Percentiles rank a stretch among this genome's conserved stretches.
These are phyloP conservation scores for Sideroxylon spinosum DNA, from an alignment of 179 eudicot genomes.

Conservation along the genomic window DNA sequence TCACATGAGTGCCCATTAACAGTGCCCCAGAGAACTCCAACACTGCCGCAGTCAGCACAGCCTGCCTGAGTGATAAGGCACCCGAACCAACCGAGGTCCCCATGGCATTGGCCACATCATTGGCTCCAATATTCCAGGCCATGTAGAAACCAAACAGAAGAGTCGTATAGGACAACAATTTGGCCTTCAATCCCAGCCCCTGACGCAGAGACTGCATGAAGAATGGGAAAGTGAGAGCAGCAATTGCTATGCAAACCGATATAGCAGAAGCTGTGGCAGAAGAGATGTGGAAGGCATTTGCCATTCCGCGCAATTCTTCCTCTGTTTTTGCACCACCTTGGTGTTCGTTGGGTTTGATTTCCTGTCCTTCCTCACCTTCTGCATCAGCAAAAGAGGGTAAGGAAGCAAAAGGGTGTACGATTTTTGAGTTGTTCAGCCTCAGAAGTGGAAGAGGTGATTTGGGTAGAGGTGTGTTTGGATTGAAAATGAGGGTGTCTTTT, in stretches of 20 bases:
- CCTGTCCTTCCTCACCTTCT: slow-evolving; percentile 37
- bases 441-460: slow-evolving; percentile 36
- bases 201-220: slow-evolving; percentile 65
- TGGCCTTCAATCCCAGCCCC: slow-evolving; percentile 57
- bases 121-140: slow-evolving; percentile 99
- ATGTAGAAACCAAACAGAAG: slow-evolving; percentile 80
- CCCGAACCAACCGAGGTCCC: slow-evolving; percentile 97
- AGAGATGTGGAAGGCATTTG: slow-evolving; percentile 77
- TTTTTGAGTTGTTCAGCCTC: slow-evolving; percentile 33
- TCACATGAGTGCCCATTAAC: slow-evolving; percentile 86
- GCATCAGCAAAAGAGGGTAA: slow-evolving; percentile 75
- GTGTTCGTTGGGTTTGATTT: slow-evolving; percentile 14
- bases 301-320: slow-evolving; percentile 55
- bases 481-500: slow-evolving; percentile 23
- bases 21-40: slow-evolving; percentile 89
- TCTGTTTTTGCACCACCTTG: slow-evolving; percentile 24
- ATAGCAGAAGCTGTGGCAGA: slow-evolving; percentile 67
- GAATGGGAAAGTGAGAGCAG: slow-evolving; percentile 65
- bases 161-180: slow-evolving; percentile 62
- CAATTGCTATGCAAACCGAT: slow-evolving; percentile 72
- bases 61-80: slow-evolving; percentile 78
- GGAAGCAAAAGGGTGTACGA: slow-evolving; percentile 53
- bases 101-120: slow-evolving; percentile 98
- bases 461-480: slow-evolving; percentile 30
- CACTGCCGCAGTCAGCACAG: slow-evolving; percentile 79